A percentile compares a stretch with the other conserved stretches of the same genome.
phyloP scores from a whole-genome alignment of 2,329 filamentous ascomycete genomes.

The Arachnomyces sp. region DNA sequence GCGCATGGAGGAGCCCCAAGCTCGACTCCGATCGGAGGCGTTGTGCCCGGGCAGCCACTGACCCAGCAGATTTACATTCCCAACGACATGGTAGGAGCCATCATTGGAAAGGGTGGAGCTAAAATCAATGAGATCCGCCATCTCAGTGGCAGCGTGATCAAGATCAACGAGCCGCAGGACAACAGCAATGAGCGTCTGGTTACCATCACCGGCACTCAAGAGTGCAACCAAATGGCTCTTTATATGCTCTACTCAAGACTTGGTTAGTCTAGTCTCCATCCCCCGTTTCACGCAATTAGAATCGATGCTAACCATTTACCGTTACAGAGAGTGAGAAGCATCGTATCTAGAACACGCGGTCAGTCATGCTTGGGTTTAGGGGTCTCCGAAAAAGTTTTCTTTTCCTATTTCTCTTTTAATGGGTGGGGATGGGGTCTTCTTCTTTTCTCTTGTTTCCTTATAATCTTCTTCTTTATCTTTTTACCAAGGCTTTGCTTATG shows the following conservation, averaged over 20 bases:
- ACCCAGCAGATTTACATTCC: conserved; percentile 99
- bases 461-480: conserved; percentile 13
- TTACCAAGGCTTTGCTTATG: conserved; percentile 2
- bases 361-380: conserved; percentile 1
- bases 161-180: conserved; percentile 98
- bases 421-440: conserved; percentile 9
- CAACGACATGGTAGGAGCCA: conserved; percentile 98
- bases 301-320: conserved; percentile 8
- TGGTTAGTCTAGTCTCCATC: conserved; percentile 50
- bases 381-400: conserved; percentile 8
- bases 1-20: conserved; percentile 60
- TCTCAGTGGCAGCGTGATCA: conserved; percentile 94
- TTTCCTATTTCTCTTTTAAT: conserved; percentile 15
- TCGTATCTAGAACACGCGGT: conserved; percentile 45
- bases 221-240: conserved; percentile 99
- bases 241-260: conserved; percentile 99
- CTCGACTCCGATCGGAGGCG: conserved; percentile 61
- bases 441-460: conserved; percentile 10
- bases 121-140: conserved; percentile 99
- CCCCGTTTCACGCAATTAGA: background rate
- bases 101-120: conserved; percentile 95
- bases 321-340: conserved; percentile 68
- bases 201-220: conserved; percentile 93
- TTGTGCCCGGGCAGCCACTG: conserved; percentile 72
- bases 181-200: conserved; percentile 98